These are phyloP conservation scores for Debaryomycetaceae sp. DNA, from an alignment of 1,139 yeast species.

Conservation along the genomic window DNA sequence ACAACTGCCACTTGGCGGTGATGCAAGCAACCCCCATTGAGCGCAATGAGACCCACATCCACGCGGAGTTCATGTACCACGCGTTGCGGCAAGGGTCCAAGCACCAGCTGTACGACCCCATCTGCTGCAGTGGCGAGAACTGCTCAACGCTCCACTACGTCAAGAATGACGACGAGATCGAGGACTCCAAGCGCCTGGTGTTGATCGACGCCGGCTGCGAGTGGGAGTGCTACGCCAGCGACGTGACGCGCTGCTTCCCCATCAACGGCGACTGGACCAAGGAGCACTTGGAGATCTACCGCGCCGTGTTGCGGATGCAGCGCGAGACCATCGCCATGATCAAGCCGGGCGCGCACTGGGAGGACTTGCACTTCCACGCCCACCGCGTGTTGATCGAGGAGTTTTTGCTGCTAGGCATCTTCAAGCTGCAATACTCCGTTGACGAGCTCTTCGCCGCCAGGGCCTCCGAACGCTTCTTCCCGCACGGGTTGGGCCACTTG, in stretches of 20 bases:
- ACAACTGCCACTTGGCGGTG: slow-evolving; percentile 83
- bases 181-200: slow-evolving; percentile 52
- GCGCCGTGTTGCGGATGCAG: slow-evolving; percentile 84
- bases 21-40: slow-evolving; percentile 92
- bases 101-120: slow-evolving; percentile 86
- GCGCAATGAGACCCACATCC: slow-evolving; percentile 83
- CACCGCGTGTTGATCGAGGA: slow-evolving; percentile 73
- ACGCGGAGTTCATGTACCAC: slow-evolving; percentile 93
- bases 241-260: slow-evolving; percentile 95
- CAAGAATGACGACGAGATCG: slow-evolving; percentile 68
- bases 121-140: slow-evolving; percentile 89
- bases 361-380: slow-evolving; percentile 72
- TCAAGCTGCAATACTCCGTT: slow-evolving; percentile 53
- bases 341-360: slow-evolving; percentile 85
- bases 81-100: slow-evolving; percentile 92
- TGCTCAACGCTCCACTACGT: slow-evolving; percentile 91
- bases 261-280: slow-evolving; percentile 83
- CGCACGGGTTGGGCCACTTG: slow-evolving; percentile 93
- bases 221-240: slow-evolving; percentile 89
- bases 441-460: slow-evolving; percentile 68
- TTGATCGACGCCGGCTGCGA: slow-evolving; percentile 97
- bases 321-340: slow-evolving; percentile 59
- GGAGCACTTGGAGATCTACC: slow-evolving; percentile 81
- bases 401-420: slow-evolving; percentile 72
- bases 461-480: slow-evolving; percentile 77